These are phyloP conservation scores for Alternaria sp. DNA, from an alignment of 2,329 filamentous ascomycete species.

Conservation along the genomic window DNA sequence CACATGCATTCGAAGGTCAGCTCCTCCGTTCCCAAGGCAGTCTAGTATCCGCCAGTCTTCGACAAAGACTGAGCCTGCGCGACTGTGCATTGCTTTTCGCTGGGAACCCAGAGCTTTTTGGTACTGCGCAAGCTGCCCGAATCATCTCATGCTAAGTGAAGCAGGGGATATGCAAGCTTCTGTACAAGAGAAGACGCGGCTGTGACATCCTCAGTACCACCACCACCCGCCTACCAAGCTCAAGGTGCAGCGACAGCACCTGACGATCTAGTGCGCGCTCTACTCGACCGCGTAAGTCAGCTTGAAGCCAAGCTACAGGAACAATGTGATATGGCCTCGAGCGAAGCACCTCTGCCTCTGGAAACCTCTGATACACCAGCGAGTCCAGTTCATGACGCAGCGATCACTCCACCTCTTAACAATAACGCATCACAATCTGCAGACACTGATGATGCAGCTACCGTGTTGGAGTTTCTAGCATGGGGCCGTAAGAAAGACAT, in stretches of 20 bases:
- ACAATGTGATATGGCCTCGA: not conserved
- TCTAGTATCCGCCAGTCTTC: not conserved
- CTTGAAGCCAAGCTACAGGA: conserved; percentile 28
- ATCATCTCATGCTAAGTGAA: not conserved
- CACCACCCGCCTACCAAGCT: not conserved
- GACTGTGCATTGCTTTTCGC: not conserved
- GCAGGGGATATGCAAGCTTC: conserved; percentile 16
- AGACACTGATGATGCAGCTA: conserved; percentile 48
- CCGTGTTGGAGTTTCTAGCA: conserved; percentile 56
- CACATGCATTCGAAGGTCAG: conserved; percentile 47
- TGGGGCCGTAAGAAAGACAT: conserved; percentile 56
- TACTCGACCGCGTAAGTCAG: conserved; percentile 34
- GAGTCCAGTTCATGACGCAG: conserved; percentile 15
- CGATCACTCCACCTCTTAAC: not conserved
- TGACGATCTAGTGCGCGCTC: conserved; percentile 16
- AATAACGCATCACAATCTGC: not conserved
- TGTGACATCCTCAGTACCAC: not conserved
- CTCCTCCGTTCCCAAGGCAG: not conserved
- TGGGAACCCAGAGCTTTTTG: not conserved
- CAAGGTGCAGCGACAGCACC: not conserved
- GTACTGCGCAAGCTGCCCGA: not conserved
- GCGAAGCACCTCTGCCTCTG: not conserved
- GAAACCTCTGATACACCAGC: not conserved
- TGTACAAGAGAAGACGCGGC: conserved; percentile 18
- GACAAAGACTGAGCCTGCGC: not conserved